Base-by-base conservation (phyloP, 1,284 basidiomycete genomes). In the Ustilago crameri region DNA sequence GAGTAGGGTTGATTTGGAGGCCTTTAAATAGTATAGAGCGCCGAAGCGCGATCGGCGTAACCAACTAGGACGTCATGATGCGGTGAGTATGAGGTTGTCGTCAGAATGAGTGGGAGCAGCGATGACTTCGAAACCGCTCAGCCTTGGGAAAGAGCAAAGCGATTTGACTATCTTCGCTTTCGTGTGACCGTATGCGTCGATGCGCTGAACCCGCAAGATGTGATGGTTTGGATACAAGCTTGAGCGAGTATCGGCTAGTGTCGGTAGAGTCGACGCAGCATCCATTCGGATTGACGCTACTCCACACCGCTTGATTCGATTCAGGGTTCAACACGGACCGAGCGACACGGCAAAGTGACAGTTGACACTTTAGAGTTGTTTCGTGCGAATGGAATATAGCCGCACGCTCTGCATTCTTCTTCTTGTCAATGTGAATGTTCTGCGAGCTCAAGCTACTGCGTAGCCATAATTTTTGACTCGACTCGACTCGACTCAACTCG, bases 321-420 rank as follows among this genome's bases (percentile, higher is more conserved):
- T 55, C 52, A 55, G 52, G 52, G 52, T 55, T 55, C 52, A 55
- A 41, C 30, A 42, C 41, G 20, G 41, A 22, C 22, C 10, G 22
- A 15, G 23, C 18, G 40, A 42, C 40, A 17, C 40, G 9, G 38
- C 18, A 34, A n/a, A 5, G 35, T 9, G 9, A 8, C 35, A 30
- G 12, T 8, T 37, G 35, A 9, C 35, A 42, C 22, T 42, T 46
- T 51, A 58, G 43, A 37, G 35, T 58, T 51, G 43, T 51, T 30
- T 58, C 55, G 55, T 58, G 48, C 55, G 55, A 23, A 42, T 42
- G 41, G 20, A 37, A 35, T 24, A 30, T 23, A 3, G 4, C 23
- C 23, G 20, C n/a, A n/a, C 22, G 17, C 22, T 42, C 9, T 22
- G 22, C 9, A 12, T 42, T 40, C 22, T 48, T 48, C 32, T 48